Evolutionary conservation across 192 early-diverging fungal species (phyloP), one percentile per base, ranked within the genome.

Genomic region (Entomortierella parvispora): DNA sequence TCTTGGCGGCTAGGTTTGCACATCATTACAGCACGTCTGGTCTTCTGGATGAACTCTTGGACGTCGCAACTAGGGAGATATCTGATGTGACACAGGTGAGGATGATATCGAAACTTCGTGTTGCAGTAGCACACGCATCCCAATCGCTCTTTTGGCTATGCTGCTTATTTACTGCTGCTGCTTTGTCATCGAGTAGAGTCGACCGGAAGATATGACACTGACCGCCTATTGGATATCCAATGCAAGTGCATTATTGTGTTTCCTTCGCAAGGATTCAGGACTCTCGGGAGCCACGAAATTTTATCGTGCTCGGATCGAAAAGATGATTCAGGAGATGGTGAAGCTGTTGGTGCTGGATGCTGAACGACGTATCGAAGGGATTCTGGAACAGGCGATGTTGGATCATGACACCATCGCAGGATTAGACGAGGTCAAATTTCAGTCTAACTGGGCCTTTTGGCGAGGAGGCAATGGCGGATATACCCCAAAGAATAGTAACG

Each of bases 141-240:
- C 10, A 2, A 29, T 14, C 31, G 5, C 52, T 10, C 28, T 31
- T 26, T 23, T 54, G 11, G 12, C 26, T 2, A 25, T 54, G 14
- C 7, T 54, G 8, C 4, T 2, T 54, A 54, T 54, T 54, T 12
- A 54, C 2, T 29, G 14, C 1, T 31, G 10, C 7, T 32, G 31
- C 52, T 17, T 29, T 23, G 18, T 9, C 23, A 26, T 17, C 14
- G 33, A 71, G 11, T 65, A 87, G 86, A 31, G 45, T 8, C 75
- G 76, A 37, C 65, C 78, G n/a, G 68, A 84, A 40, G 89, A 92
- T 67, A 82, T 86, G 34, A 76, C 83, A 61, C 62, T 86, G 9
- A 74, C 90, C 31, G 90, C 88, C 9, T 94, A 90, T 67, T 97
- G 96, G 96, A 88, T 96, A 18, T 81, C 93, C 25, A 97, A 99